Evolutionary conservation across 495 filamentous ascomycete genomes (phyloP), one percentile per base, ranked within the genome.

Genomic region (Glutinoglossum americanum): DNA sequence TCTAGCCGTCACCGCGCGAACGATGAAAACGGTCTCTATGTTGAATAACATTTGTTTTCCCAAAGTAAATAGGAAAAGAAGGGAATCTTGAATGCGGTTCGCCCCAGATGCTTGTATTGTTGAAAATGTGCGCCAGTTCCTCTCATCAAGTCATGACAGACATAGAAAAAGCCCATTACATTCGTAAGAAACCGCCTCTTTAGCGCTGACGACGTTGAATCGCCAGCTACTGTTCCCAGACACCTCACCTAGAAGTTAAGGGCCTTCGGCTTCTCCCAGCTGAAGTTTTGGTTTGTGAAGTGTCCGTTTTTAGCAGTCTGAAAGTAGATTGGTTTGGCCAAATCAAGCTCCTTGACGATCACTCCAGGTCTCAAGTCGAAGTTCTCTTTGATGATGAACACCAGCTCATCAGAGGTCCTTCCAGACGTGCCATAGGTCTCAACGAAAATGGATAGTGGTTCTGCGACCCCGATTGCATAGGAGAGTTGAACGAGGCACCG

Each of bases 271-370:
- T 95, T 81, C 84, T 98, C 92, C 92, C 92, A 98, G 71, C 74
- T 77, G 81, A 96, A 98, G 69, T 74, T 74, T 80, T 94, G 92
- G 84, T 95, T 92, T 73, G 90, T 94, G 76, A 98, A 98, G 80
- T 98, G 92, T 65, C 90, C 92, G 73, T 97, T 96, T 85, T 95
- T 95, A 67, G 92, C 92, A 30, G 92, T 98, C 76, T 89, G 78
- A 81, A 79, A 81, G 83, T 98, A 98, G 79, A 97, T 94, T 62
- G 92, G 92, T 74, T 87, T 86, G 69, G 82, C 79, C 58, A 98
- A 79, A 71, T 97, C 83, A 56, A 98, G 85, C 74, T 95, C 89
- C 78, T 86, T 88, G 73, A 96, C 92, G 67, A 98, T 98, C 69
- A 95, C 87, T 79, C 92, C 92, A 57, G 92, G 92, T 63, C 92